These are phyloP conservation scores for Solanum bulbocastanum DNA, from an alignment of 257 asterid species.

Conservation along the genomic window DNA sequence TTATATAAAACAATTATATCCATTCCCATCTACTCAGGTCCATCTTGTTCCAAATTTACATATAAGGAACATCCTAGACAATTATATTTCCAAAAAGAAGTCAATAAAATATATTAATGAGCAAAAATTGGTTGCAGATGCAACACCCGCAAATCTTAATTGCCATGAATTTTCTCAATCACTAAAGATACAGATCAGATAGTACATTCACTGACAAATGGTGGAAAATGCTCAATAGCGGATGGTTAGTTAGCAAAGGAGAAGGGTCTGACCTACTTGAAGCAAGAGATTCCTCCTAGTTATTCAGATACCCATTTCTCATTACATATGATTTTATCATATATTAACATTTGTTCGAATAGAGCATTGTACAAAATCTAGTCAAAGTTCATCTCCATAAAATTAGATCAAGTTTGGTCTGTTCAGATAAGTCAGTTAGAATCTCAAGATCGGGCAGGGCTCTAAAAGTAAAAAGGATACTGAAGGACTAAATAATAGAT, in stretches of 20 bases:
- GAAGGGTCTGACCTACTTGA: neutral
- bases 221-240: neutral
- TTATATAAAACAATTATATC: neutral
- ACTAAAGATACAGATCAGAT: neutral
- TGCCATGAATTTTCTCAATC: neutral
- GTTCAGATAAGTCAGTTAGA: neutral
- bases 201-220: neutral
- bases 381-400: neutral
- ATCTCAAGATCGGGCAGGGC: neutral
- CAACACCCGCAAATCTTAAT: neutral
- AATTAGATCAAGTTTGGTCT: neutral
- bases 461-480: neutral
- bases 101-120: neutral
- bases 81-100: neutral
- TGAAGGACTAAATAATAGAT: neutral
- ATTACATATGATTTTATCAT: neutral
- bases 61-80: neutral
- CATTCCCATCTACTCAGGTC: neutral
- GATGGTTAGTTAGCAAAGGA: neutral
- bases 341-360: neutral
- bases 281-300: neutral
- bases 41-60: neutral
- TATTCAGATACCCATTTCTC: neutral
- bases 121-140: neutral
- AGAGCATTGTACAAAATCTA: neutral